Base-by-base conservation (phyloP, 352 stramenopile genomes). In the Phytopythium delawarense region DNA sequence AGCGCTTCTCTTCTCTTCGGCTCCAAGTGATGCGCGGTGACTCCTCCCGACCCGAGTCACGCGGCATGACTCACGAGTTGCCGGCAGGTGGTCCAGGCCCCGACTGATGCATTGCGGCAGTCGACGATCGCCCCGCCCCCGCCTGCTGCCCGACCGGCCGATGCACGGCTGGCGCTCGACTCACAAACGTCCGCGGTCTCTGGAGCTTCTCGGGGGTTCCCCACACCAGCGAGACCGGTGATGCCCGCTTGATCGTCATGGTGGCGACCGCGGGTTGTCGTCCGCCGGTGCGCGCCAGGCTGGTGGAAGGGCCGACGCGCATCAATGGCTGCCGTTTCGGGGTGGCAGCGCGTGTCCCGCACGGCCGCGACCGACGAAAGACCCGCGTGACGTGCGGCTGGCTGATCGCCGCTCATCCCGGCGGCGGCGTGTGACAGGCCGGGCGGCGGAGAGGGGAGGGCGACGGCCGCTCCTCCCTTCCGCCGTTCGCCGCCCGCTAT, bases 351-450 rank as follows among this genome's bases (percentile, higher is more conserved):
- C 51, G 4, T 13, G 51, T 40, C 49, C 49, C 23, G 30, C 3
- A 9, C 11, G n/a, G 25, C 28, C 5, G 39, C 48, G 48, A 54
- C 25, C 48, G 48, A 39, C 12, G 34, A 54, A 54, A 35, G 23
- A 16, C 48, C 46, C n/a, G n/a, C 28, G 48, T 54, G 48, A 54
- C 23, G 48, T 39, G 48, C 23, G 15, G 30, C 25, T 16, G 46
- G 15, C 42, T 21, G 42, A 13, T 4, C 42, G 40, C 15, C 9
- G 48, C 48, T 54, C 48, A 54, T 54, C 48, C 28, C 42, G 42
- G 5, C n/a, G 42, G 21, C 21, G 48, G 48, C 48, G 48, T 54
- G 48, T 54, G 48, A 54, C 48, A 54, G 48, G 16, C 48, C 16
- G 23, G 45, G 45, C n/a, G 8, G 46, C 9, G 46, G 25, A 18